A percentile compares a stretch with the other conserved stretches of the same genome.
These are phyloP conservation scores for Omphalotus olearius DNA, from an alignment of 1,284 basidiomycete species.

Conservation along the genomic window DNA sequence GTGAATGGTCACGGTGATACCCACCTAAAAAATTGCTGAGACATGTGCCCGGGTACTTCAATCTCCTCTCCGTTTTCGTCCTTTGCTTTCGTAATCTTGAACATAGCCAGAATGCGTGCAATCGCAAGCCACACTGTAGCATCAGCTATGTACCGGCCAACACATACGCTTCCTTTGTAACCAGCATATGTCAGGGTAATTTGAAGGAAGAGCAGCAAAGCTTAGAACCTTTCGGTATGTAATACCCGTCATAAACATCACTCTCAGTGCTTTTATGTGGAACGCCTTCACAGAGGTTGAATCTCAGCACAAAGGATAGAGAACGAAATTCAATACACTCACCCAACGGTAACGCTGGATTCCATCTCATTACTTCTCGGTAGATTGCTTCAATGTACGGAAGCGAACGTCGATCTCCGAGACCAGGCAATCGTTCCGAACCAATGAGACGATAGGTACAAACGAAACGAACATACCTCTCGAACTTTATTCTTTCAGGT, in stretches of 20 bases:
- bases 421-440: conserved; percentile 23
- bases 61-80: conserved; percentile 11
- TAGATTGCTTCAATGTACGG: conserved; percentile 28
- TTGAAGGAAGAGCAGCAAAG: no score
- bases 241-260: conserved; percentile 17
- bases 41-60: background rate
- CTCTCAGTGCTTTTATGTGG: conserved; percentile 11
- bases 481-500: conserved; percentile 18
- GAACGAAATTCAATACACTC: background rate
- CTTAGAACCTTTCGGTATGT: conserved; percentile 18
- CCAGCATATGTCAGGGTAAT: no score
- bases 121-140: conserved; percentile 15
- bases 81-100: conserved; percentile 9
- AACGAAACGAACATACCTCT: conserved; percentile 14
- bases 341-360: conserved; percentile 10
- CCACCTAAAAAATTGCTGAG: background rate
- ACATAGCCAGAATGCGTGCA: conserved; percentile 12
- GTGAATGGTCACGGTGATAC: no score
- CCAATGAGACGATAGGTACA: conserved; percentile 23
- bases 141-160: conserved; percentile 9
- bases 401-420: conserved; percentile 23
- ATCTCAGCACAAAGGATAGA: no score
- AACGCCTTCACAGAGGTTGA: background rate
- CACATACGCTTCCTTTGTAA: background rate
- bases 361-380: conserved; percentile 28